Conservation (phyloP, 2,329 filamentous ascomycete genomes). For the Plenodomus tracheiphilus region DNA sequence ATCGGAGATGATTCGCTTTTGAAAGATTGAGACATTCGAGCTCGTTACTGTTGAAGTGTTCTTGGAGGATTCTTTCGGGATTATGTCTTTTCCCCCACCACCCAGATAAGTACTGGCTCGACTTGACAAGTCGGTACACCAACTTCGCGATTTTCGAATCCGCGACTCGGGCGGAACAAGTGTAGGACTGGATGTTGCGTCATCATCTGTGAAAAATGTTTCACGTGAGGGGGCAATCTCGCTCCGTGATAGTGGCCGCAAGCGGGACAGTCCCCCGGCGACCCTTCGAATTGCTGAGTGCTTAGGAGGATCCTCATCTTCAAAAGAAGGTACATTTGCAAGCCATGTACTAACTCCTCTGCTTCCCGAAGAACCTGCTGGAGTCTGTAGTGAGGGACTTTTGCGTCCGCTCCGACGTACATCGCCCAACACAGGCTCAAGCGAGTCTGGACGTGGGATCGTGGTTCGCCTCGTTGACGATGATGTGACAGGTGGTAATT, state of each 20-base stretch:
- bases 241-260: slow-evolving; percentile 13
- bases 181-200: slow-evolving; percentile 22
- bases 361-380: slow-evolving; percentile 9
- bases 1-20: slow-evolving; percentile 30
- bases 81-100: slow-evolving; percentile 3
- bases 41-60: slow-evolving; percentile 27
- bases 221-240: slow-evolving; percentile 22
- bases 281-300: slow-evolving; percentile 14
- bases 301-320: slow-evolving; percentile 19
- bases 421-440: slow-evolving; percentile 26
- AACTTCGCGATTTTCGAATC: slow-evolving; percentile 24
- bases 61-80: slow-evolving; percentile 10
- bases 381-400: slow-evolving; percentile 14
- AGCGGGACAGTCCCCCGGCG: neutral
- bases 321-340: slow-evolving; percentile 29
- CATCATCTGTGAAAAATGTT: slow-evolving; percentile 38
- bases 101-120: slow-evolving; percentile 13
- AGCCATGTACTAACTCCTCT: slow-evolving; percentile 36
- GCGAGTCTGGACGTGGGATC: slow-evolving; percentile 25
- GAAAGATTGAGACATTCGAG: slow-evolving; percentile 31
- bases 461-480: slow-evolving; percentile 16
- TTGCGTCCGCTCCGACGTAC: slow-evolving; percentile 22
- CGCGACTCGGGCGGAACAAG: slow-evolving; percentile 20
- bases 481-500: slow-evolving; percentile 9
- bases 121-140: slow-evolving; percentile 25